Evolutionary conservation across 164 flowering plant genomes (phyloP), one percentile per base, ranked within the genome.

Genomic region (Cinnamomum chago): DNA sequence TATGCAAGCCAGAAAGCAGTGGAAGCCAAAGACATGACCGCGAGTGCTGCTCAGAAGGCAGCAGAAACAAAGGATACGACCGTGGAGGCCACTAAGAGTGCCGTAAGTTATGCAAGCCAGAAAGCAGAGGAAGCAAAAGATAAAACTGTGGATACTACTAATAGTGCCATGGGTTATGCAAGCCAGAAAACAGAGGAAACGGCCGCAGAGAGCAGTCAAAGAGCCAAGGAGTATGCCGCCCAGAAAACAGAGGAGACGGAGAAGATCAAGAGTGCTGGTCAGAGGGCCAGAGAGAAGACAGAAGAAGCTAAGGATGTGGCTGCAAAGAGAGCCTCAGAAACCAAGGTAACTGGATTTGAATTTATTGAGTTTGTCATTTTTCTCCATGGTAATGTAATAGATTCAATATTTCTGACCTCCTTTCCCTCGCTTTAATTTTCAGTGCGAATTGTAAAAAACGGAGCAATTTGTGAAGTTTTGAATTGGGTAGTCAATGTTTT

Each of bases 51-150:
- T 14, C 68, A 73, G 52, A 77, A 22, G 72, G 60, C 17, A 55
- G 60, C 20, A 20, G 2, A 17, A 55, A 83, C 71, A 30, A 77
- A 67, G 70, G 80, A 71, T 2, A 75, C 83, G 0, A 74, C 78
- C 66, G 74, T 73, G n/a, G 60, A 47, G 20, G 85, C 58, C 22
- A 80, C 81, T 3, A 80, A 85, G 0, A 82, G 85, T 78, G 85
- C 76, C 2, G 84, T 88, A 0, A 87, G 85, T 3, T 84, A 83
- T 72, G 69, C 79, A 0, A 71, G 67, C 4, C 87, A 84, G 71
- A 83, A 70, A 69, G 79, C 84, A 1, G 85, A 79, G 75, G 87
- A 82, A 50, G 88, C 87, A 15, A 87, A 90, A 22, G 87, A 20
- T 70, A n/a, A 27, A 9, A 23, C 60, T 3, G 18, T 11, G 72